Evolutionary conservation across 1,284 basidiomycete species (phyloP).

Genomic region (Leucoagaricus sp.): DNA sequence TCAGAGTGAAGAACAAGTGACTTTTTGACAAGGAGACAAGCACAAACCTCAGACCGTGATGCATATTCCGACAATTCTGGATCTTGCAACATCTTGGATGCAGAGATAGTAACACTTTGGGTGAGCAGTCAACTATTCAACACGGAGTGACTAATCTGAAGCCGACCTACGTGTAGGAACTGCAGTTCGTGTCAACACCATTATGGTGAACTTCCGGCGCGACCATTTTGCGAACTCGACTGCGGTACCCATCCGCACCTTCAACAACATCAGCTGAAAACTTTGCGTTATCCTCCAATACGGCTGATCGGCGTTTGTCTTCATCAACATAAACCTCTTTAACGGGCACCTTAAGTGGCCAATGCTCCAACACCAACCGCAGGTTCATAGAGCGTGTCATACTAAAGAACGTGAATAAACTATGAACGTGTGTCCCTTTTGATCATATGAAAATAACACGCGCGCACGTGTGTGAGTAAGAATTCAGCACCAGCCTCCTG

Average conservation of each 20-base stretch:
- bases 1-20: neutral
- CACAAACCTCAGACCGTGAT: constrained; percentile 25
- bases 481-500: constrained; percentile 56
- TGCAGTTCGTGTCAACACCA: constrained; percentile 20
- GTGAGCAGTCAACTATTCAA: constrained; percentile 3
- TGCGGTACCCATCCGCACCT: constrained; percentile 43
- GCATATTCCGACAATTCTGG: constrained; percentile 32
- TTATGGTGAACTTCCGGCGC: neutral
- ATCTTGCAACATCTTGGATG: constrained; percentile 38
- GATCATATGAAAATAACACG: no score
- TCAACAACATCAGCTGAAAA: constrained; percentile 41
- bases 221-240: constrained; percentile 32
- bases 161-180: constrained; percentile 27
- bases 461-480: constrained; percentile 46
- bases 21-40: neutral
- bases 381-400: constrained; percentile 41
- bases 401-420: constrained; percentile 49
- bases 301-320: constrained; percentile 24
- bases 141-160: constrained; percentile 7
- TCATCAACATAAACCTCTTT: constrained; percentile 29
- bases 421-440: no score
- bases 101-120: constrained; percentile 39
- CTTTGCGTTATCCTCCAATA: constrained; percentile 30
- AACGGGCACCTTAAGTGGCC: constrained; percentile 39
- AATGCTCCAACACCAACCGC: constrained; percentile 42